Percentiles rank a stretch among this genome's conserved stretches.
Evolutionary conservation across 2,329 filamentous ascomycete genomes (phyloP).

Genomic region (Phoma sp.): DNA sequence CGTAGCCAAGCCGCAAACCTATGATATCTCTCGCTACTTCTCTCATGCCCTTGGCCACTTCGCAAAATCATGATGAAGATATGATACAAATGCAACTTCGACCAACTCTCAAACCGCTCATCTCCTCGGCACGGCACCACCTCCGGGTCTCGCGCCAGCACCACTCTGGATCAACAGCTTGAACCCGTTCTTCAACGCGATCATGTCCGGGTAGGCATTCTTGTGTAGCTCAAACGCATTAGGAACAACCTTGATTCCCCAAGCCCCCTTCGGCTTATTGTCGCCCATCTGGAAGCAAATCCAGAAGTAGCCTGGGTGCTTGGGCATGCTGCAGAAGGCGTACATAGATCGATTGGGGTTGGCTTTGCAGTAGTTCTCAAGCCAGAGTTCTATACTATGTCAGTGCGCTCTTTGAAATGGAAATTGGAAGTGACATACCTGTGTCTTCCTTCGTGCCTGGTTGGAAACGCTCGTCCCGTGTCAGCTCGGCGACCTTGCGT

Average conservation of each 20-base stretch:
- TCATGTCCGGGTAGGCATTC: constrained; percentile 91
- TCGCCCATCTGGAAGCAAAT: constrained; percentile 94
- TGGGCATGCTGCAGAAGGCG: constrained; percentile 91
- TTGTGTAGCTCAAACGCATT: constrained; percentile 91
- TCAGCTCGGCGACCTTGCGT: constrained; percentile 95
- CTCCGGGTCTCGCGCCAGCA: constrained; percentile 7
- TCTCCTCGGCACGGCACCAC: constrained; percentile 4
- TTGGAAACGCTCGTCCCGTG: constrained; percentile 93
- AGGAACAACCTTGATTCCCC: constrained; percentile 89
- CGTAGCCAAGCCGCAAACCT: not conserved
- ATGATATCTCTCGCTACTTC: constrained; percentile 2
- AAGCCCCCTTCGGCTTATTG: constrained; percentile 72
- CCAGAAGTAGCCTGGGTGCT: constrained; percentile 92
- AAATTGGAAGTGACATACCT: constrained; percentile 65
- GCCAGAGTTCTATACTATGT: constrained; percentile 77
- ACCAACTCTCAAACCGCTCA: not conserved
- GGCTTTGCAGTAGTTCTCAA: constrained; percentile 93
- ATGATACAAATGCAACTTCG: constrained; percentile 12
- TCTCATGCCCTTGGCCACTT: not conserved
- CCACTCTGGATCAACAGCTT: constrained; percentile 71
- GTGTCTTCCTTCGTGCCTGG: constrained; percentile 78
- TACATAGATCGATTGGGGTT: constrained; percentile 94
- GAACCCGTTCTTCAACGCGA: constrained; percentile 94
- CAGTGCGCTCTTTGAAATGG: constrained; percentile 12
- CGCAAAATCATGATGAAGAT: constrained; percentile 1